Evolutionary conservation across 345 rosid genomes (phyloP), one percentile per base, ranked within the genome.

Genomic region (Pugionium cornutum): DNA sequence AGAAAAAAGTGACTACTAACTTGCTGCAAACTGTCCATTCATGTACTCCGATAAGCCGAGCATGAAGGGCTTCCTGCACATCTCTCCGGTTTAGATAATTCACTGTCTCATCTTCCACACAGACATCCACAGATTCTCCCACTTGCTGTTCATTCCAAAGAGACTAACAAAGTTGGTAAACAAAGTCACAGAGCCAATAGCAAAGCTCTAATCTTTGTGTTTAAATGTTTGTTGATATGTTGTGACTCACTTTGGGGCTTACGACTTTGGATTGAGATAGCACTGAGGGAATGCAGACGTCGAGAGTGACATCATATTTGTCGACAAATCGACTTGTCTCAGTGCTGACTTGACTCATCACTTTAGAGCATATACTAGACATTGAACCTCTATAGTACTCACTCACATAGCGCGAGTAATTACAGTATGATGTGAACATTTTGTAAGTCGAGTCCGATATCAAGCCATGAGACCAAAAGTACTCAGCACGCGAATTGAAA

Each of bases 401-500:
- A 18, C 96, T 82, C 28, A 90, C 96, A 65, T 84, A 94, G 29
- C 95, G 78, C 0, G 99, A 89, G 77, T 90, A 90, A 72, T 94
- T 94, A 74, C 99, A 94, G 32, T 77, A 82, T 53, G 88, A 76
- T 66, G 95, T 83, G 83, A 94, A 90, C 88, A 88, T 75, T 66
- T 79, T 85, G 84, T 82, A 88, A 8, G 99, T 90, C 3, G 96
- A 76, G 53, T 94, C 99, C 0, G 99, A 88, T 71, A 94, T 85
- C 69, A 94, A 67, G 52, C 99, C 99, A 64, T 90, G 99, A 70
- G 99, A 94, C 99, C 99, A 94, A 66, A 94, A 86, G 82, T 76
- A 94, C 79, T 88, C 99, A 10, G 97, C 99, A 72, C 96, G 70
- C 10, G 99, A 94, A 59, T 90, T 90, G 68, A 94, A 88, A 72